phyloP scores from a whole-genome alignment of 2,329 filamentous ascomycete species.

The Xylaria digitata region DNA sequence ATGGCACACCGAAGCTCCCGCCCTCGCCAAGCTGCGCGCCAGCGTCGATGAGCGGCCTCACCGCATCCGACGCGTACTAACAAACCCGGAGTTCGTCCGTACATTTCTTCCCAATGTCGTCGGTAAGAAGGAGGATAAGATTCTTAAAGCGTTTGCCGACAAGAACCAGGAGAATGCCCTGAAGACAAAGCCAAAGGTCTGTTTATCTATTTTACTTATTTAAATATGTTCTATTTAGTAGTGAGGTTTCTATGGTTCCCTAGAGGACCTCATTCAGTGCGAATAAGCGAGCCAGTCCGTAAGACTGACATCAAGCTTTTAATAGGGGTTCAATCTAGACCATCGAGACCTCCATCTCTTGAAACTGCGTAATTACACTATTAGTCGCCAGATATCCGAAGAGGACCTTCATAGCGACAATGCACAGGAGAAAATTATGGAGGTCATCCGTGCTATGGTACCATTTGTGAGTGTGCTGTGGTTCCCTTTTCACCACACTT shows the following conservation, averaged over 20 bases:
- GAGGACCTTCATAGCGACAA: slow-evolving; percentile 70
- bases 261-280: neutral
- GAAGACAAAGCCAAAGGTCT: slow-evolving; percentile 87
- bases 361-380: slow-evolving; percentile 81
- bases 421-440: slow-evolving; percentile 72
- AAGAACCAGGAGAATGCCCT: slow-evolving; percentile 79
- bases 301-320: slow-evolving; percentile 1
- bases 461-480: slow-evolving; percentile 80
- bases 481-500: slow-evolving; percentile 36
- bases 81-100: slow-evolving; percentile 68
- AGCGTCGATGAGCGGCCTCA: slow-evolving; percentile 80
- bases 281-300: neutral
- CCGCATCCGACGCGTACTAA: slow-evolving; percentile 75
- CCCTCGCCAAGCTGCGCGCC: slow-evolving; percentile 74
- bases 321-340: slow-evolving; percentile 77
- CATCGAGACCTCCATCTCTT: slow-evolving; percentile 84
- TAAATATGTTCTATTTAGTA: slow-evolving; percentile 21
- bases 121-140: slow-evolving; percentile 58
- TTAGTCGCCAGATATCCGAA: slow-evolving; percentile 75
- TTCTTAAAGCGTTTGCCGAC: slow-evolving; percentile 74
- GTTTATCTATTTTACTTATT: slow-evolving; percentile 40
- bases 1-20: slow-evolving; percentile 78
- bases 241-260: neutral
- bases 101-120: slow-evolving; percentile 70
- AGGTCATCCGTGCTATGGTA: slow-evolving; percentile 74